Base-by-base conservation (phyloP, 2,329 filamentous ascomycete genomes). In the Pyrenophora seminiperda region DNA sequence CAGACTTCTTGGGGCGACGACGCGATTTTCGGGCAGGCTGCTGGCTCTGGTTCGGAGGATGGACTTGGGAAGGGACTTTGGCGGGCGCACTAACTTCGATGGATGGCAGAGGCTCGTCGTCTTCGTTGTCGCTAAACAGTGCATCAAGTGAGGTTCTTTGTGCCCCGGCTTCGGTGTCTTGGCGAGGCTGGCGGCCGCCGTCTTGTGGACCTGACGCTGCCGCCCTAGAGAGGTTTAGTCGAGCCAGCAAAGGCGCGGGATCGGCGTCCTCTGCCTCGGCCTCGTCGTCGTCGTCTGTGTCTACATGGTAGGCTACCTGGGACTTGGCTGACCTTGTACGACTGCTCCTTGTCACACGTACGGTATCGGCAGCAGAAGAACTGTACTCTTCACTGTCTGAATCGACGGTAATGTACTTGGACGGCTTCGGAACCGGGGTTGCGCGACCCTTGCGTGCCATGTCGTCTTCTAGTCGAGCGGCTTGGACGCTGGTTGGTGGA, bases 401-500 rank as follows among this genome's bases (percentile, higher is more conserved):
- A 14, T 54, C 42, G 27, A 62, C 19, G 13, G 38, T 54, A 6
- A 53, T 44, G 30, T 62, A 56, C 40, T 49, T 60, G 34, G 49
- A 39, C n/a, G 54, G 49, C 42, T 50, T 55, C 57, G 56, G 66
- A 46, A 58, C 54, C n/a, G n/a, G n/a, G 37, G 47, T 57, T 43
- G 65, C 65, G 37, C 55, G 48, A 43, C 66, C 66, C 46, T 56
- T 66, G 39, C 52, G 58, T 34, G 56, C 57, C 56, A 64, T 59
- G n/a, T n/a, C 27, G 52, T 50, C 32, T 44, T 50, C 32, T 44
- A 38, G 49, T 41, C 32, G 34, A 9, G 32, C 14, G 56, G 52
- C 36, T 29, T 53, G 60, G 53, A 49, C 59, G 58, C 59, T 54
- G 34, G 52, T 32, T 63, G 62, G 62, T 40, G 53, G 54, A 39